These are phyloP conservation scores for Geranomyces variabilis DNA, from an alignment of 192 early-diverging fungal genomes.

Conservation along the genomic window DNA sequence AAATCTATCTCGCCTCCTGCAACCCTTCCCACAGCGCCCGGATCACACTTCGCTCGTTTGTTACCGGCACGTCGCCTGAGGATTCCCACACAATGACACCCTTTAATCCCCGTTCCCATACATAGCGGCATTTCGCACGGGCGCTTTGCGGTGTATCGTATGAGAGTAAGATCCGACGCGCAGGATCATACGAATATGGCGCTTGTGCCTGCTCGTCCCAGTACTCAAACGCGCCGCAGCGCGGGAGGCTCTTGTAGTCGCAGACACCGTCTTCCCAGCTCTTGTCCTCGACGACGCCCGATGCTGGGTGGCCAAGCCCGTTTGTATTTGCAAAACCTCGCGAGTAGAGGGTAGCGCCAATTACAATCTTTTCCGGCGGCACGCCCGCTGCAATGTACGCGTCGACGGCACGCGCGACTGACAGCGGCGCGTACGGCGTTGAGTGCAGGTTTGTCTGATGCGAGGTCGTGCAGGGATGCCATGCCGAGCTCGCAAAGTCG, in stretches of 20 bases:
- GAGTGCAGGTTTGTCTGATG: slow-evolving; percentile 88
- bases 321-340: slow-evolving; percentile 88
- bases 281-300: slow-evolving; percentile 71
- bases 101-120: slow-evolving; percentile 44
- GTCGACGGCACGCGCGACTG: slow-evolving; percentile 64
- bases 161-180: slow-evolving; percentile 69
- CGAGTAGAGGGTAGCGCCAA: slow-evolving; percentile 92
- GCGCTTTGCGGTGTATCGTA: slow-evolving; percentile 69
- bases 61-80: slow-evolving; percentile 45
- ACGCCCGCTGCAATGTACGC: slow-evolving; percentile 13
- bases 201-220: slow-evolving; percentile 74
- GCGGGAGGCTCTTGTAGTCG: slow-evolving; percentile 84
- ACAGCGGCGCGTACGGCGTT: slow-evolving; percentile 63
- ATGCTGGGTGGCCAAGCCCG: slow-evolving; percentile 48
- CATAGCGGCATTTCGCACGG: slow-evolving; percentile 47
- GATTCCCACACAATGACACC: slow-evolving; percentile 62
- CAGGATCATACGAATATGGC: slow-evolving; percentile 79
- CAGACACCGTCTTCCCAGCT: slow-evolving; percentile 90
- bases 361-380: slow-evolving; percentile 55
- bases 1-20: neutral
- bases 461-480: slow-evolving; percentile 57
- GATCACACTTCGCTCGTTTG: slow-evolving; percentile 41
- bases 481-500: slow-evolving; percentile 50
- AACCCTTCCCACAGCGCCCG: slow-evolving; percentile 37
- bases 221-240: slow-evolving; percentile 63